Evolutionary conservation across 441 rosid genomes (phyloP).

Genomic region (Erysimum cheiri): DNA sequence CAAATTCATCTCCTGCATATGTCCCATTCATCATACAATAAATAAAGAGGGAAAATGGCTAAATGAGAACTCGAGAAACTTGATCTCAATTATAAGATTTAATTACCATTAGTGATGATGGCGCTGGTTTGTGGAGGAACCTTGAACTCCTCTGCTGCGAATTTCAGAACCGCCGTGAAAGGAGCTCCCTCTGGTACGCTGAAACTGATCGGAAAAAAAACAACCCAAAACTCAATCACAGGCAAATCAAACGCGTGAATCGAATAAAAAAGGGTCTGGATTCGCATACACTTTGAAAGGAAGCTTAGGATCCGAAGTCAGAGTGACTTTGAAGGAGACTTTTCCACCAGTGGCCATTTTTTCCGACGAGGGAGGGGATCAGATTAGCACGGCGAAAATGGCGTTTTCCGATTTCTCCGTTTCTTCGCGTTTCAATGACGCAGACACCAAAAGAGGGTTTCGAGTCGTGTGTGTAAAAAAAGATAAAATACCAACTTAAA

Average conservation of each 20-base stretch:
- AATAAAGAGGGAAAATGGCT: not conserved
- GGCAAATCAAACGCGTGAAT: constrained; percentile 1
- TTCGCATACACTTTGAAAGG: constrained; percentile 87
- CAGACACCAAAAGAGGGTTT: constrained; percentile 2
- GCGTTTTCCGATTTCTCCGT: constrained; percentile 10
- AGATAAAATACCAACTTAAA: not conserved
- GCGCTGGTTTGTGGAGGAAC: constrained; percentile 99
- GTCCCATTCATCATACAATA: not conserved
- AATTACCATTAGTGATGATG: constrained; percentile 88
- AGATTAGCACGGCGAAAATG: constrained; percentile 6
- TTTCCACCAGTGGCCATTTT: constrained; percentile 70
- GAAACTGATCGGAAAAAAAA: constrained; percentile 55
- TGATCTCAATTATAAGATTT: not conserved
- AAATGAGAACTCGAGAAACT: not conserved
- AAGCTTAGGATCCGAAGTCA: constrained; percentile 95
- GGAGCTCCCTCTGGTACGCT: constrained; percentile 97
- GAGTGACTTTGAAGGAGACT: constrained; percentile 92
- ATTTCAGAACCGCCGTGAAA: constrained; percentile 91
- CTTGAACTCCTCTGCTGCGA: constrained; percentile 96
- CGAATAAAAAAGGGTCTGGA: not conserved
- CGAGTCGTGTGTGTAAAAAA: not conserved
- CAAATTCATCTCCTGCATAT: not conserved
- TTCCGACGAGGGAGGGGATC: constrained; percentile 30
- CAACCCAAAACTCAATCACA: constrained; percentile 15
- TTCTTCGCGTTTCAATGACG: constrained; percentile 34